Evolutionary conservation across 495 filamentous ascomycete genomes (phyloP), one percentile per base, ranked within the genome.

Genomic region (Cryomyces minteri): DNA sequence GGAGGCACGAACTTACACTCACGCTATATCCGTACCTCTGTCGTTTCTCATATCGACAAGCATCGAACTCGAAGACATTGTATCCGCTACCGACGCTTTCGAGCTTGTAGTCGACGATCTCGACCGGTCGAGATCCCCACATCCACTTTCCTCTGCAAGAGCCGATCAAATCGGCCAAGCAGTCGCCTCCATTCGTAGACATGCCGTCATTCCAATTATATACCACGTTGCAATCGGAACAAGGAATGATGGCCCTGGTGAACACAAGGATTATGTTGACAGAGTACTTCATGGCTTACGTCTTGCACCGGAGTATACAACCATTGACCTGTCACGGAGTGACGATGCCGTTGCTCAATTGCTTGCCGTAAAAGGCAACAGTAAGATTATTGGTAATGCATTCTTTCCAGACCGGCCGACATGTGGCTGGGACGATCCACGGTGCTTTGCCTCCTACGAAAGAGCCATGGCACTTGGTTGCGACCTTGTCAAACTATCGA

Each of bases 321-420:
- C 74, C 40, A 56, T 86, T 0, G 79, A 86, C 50, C 58, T 87
- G 7, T 68, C 67, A 29, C 67, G 76, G 38, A 63, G 69, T 37
- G 59, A 77, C 2, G 59, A 64, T 0, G 54, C 68, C 4, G 56
- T 80, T 6, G 60, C 67, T 9, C 66, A 67, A 9, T 62, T 84
- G 38, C 60, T 85, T 8, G 54, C 60, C 18, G 65, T 58, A 48
- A 71, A 73, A 45, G 82, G 84, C 2, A 67, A 67, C 29, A 82
- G 80, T 2, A 84, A 82, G 48, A 71, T 85, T n/a, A 82, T 88
- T 44, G 84, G 78, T 5, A 74, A 81, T 58, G 71, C 51, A 62
- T 74, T 31, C 6, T 28, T 28, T 6, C 8, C 5, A 5, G 9
- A 43, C 0, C 8, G 12, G 28, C 48, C 48, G 5, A 4, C 47